Base-by-base conservation (phyloP, 1,284 basidiomycete genomes). In the Phellopilus nigrolimitatus region DNA sequence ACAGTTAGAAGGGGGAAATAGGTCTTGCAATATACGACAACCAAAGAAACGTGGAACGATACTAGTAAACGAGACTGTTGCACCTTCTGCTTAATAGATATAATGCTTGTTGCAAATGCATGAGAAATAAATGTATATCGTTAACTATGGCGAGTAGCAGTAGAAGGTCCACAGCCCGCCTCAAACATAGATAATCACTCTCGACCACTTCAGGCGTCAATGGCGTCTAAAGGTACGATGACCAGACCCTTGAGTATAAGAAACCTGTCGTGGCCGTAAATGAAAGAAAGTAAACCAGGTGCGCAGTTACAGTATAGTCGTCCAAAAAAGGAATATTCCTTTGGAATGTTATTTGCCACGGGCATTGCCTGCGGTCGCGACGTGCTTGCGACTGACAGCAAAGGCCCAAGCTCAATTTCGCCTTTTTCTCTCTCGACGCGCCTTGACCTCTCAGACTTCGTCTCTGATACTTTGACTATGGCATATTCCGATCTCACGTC, bases 81-180 rank as follows among this genome's bases (percentile, higher is more conserved):
- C n/a, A n/a, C n/a, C n/a, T n/a, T n/a, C n/a, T n/a, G n/a, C n/a
- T n/a, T n/a, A n/a, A n/a, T n/a, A n/a, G n/a, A n/a, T n/a, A n/a
- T n/a, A n/a, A n/a, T n/a, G n/a, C 31, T 9, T 9, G 31, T 33
- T 33, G 6, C 4, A 38, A 13, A n/a, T 21, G 13, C 24, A 41
- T 41, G 5, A 13, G 12, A 41, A 9, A 48, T 37, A 44, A n/a
- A 64, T 85, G 76, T 85, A 57, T 63, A 75, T 82, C 79, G 57
- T 73, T 78, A 71, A 79, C 76, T 86, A 87, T 87, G 80, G 79
- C 81, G 76, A 71, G 72, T 68, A 68, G 68, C 71, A 75, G 77
- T 80, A 49, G 54, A 49, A 60, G 52, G 56, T 34, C 71, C 75
- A 72, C 75, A 67, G 71, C 71, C 70, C 67, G 68, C 84, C 82